A percentile compares a stretch with the other conserved stretches of the same genome.
These are phyloP conservation scores for Pythium dissimile DNA, from an alignment of 352 stramenopile genomes.

Conservation along the genomic window DNA sequence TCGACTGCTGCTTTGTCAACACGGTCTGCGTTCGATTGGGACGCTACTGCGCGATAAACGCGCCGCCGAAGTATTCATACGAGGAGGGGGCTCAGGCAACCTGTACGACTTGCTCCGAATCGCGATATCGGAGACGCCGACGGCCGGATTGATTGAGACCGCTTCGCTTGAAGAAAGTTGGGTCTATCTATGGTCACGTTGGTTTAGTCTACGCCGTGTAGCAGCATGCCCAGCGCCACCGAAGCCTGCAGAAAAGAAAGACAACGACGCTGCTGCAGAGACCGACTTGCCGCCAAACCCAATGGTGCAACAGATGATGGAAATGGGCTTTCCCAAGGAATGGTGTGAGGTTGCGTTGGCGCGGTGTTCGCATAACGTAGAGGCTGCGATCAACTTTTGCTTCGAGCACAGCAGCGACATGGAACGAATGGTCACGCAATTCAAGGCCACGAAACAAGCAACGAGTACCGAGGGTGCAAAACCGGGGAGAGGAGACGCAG, in stretches of 20 bases:
- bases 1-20: conserved; percentile 75
- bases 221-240: conserved; percentile 37
- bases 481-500: conserved; percentile 33
- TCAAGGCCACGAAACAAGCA: conserved; percentile 56
- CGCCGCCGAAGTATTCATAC: conserved; percentile 65
- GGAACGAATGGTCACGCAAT: conserved; percentile 80
- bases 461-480: conserved; percentile 15
- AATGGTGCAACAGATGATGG: conserved; percentile 92
- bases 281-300: conserved; percentile 39
- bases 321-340: conserved; percentile 91
- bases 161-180: conserved; percentile 76
- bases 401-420: conserved; percentile 92
- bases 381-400: conserved; percentile 91
- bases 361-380: conserved; percentile 85
- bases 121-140: conserved; percentile 70
- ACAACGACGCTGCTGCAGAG: conserved; percentile 23
- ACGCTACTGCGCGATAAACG: conserved; percentile 68
- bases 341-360: conserved; percentile 89
- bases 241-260: conserved; percentile 27
- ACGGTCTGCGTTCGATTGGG: conserved; percentile 65
- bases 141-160: conserved; percentile 64
- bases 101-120: conserved; percentile 66
- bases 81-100: conserved; percentile 41
- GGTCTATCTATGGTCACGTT: conserved; percentile 75
- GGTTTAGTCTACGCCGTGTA: conserved; percentile 55